Base-by-base conservation (phyloP, 2,329 filamentous ascomycete genomes). In the Penicillium freii region DNA sequence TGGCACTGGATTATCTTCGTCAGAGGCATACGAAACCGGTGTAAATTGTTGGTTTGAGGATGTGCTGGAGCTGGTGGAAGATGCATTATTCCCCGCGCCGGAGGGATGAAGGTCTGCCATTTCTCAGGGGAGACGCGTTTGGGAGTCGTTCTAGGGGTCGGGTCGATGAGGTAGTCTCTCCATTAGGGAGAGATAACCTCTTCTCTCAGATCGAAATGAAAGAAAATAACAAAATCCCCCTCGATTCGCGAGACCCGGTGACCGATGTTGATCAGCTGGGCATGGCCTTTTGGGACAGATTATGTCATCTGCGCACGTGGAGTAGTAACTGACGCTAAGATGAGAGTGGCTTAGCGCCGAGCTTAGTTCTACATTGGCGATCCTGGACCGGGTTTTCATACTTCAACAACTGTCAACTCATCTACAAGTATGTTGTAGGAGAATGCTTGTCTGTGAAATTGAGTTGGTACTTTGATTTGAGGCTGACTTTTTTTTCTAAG, bases 11-110 rank as follows among this genome's bases (percentile, higher is more conserved):
- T 50, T 56, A 2, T 67, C 69, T 25, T 69, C 63, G 8, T 71
- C 67, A 10, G 71, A 69, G 21, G 57, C 57, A 54, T 70, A 71
- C 9, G 73, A 74, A n/a, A 68, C 66, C 5, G 74, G 74, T 0
- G 72, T 76, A 38, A 72, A 70, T 57, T 62, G 71, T 19, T 63
- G 57, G 39, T 66, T 67, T 6, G 67, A 66, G 33, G 69, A 62
- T 11, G 66, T 63, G 58, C 62, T 61, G 36, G 71, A 69, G 42
- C 43, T 52, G 19, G 61, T 62, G 56, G 67, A 71, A 29, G 67
- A 64, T 19, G 62, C 60, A 62, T 63, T 64, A 62, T 63, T 64
- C 56, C 62, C 66, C 51, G 66, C 64, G 55, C 58, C 63, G 48
- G 67, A 64, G 54, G 69, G 64, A 38, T 62, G 61, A 44, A 67